A percentile compares a stretch with the other conserved stretches of the same genome.
Conservation (phyloP, 2,329 filamentous ascomycete species). For the Microdochium bolleyi region DNA sequence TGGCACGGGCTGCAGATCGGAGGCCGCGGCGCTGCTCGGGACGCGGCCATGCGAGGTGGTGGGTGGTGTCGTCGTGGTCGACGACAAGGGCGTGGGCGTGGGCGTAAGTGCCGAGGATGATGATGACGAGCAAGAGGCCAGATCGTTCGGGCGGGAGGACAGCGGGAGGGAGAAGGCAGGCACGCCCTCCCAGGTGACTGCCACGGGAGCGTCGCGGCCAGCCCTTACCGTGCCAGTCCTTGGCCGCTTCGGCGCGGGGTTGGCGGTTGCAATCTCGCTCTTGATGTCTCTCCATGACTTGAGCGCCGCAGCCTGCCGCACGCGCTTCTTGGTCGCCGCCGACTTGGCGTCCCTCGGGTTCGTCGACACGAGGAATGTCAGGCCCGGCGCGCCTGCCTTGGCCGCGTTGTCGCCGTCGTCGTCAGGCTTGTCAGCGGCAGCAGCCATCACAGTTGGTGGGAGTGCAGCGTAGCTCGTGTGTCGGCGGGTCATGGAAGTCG, state of each 20-base stretch:
- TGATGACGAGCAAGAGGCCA: no score
- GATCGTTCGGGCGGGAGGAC: neutral
- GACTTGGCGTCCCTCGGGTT: neutral
- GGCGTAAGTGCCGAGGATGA: neutral
- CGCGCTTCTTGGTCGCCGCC: neutral
- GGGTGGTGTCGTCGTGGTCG: neutral
- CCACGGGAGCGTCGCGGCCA: no score
- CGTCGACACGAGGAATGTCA: neutral
- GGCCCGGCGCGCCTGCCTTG: neutral
- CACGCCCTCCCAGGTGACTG: neutral
- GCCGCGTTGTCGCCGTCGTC: neutral
- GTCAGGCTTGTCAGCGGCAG: neutral
- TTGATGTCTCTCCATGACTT: neutral
- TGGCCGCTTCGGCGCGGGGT: neutral
- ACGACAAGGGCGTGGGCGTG: neutral
- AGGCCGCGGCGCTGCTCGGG: neutral
- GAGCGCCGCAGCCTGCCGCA: neutral
- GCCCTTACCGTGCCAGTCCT: neutral
- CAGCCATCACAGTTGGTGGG: neutral
- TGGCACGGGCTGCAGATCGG: neutral
- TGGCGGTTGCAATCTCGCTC: neutral
- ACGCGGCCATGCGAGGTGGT: neutral
- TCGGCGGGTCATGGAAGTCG: no score
- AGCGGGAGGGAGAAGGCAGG: neutral
- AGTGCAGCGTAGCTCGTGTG: no score